Evolutionary conservation across 176 grass and related monocot genomes (phyloP), one percentile per base, ranked within the genome.

Genomic region (Carex kokanica): DNA sequence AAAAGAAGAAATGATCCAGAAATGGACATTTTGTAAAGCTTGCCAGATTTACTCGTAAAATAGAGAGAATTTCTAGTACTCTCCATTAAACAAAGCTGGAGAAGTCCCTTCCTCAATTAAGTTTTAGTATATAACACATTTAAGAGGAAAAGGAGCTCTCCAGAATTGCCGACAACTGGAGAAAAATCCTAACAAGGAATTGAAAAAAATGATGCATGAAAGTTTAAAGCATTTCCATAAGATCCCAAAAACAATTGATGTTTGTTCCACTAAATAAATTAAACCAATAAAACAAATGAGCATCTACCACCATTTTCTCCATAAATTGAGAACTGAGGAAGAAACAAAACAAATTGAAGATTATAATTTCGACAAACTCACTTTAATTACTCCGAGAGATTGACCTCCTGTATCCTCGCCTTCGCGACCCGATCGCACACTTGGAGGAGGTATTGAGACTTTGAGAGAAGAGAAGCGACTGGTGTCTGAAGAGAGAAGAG

Each of bases 381-480:
- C 80, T 52, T 49, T 17, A 68, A 51, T 67, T 18, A 67, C 6
- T 25, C 80, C 6, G 1, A 12, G 60, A 51, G 38, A 81, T 62
- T 61, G 58, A 61, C 12, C 78, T 81, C 34, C 58, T 63, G 72
- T 54, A 29, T 47, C 6, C 31, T 23, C 10, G 9, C 10, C 45
- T 2, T 49, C 0, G 21, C 16, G 18, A 61, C 59, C 78, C 14
- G 51, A 62, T 61, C 78, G 56, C 58, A 0, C 60, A 65, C 21
- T 47, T 13, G 24, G 14, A 70, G 59, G 54, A 51, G 88, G n/a
- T 82, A 53, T 23, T 25, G 13, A n/a, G n/a, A n/a, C n/a, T n/a
- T n/a, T n/a, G n/a, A 16, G 77, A 18, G 84, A 77, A 83, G 70
- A 70, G 86, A 74, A 78, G 88, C 78, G 84, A 85, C 83, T 81